These are phyloP conservation scores for Beta vulgaris DNA, from an alignment of 148 eudicot species.

Conservation along the genomic window DNA sequence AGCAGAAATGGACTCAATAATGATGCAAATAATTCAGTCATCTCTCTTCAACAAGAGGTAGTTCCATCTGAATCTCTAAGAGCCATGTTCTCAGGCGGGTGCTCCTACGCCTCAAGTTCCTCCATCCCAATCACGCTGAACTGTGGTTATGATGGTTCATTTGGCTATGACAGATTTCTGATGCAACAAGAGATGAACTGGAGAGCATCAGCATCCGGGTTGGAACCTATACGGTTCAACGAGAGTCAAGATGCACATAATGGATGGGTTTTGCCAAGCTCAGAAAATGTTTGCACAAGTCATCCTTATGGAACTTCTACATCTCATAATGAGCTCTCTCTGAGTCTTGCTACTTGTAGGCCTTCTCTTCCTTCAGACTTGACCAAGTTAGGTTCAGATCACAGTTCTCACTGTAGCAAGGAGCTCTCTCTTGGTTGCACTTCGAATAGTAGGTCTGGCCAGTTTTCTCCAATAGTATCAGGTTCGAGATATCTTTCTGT, in stretches of 20 bases:
- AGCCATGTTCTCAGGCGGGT: constrained; percentile 29
- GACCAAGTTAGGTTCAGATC: constrained; percentile 34
- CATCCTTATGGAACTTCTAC: constrained; percentile 38
- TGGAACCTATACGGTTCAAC: constrained; percentile 30
- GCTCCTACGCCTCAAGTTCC: constrained; percentile 31
- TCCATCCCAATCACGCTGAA: constrained; percentile 30
- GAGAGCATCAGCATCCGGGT: constrained; percentile 32
- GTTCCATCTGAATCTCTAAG: constrained; percentile 28
- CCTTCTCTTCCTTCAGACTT: constrained; percentile 48
- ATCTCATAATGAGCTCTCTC: constrained; percentile 51
- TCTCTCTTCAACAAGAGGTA: constrained; percentile 25
- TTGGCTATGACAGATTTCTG: constrained; percentile 29
- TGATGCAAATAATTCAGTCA: constrained; percentile 21
- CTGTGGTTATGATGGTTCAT: constrained; percentile 37
- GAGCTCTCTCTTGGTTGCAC: constrained; percentile 39
- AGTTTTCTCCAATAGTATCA: constrained; percentile 36
- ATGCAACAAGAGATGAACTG: constrained; percentile 34
- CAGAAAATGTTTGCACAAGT: constrained; percentile 25
- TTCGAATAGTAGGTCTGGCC: constrained; percentile 33
- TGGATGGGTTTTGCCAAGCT: constrained; percentile 40
- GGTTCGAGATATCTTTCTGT: constrained; percentile 56
- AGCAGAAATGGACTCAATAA: constrained; percentile 17
- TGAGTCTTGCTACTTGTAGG: constrained; percentile 51
- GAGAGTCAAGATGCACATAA: constrained; percentile 27
- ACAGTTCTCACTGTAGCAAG: constrained; percentile 35